These are phyloP conservation scores for Picochlorum sp. DNA, from an alignment of 139 green algal genomes.

Conservation along the genomic window DNA sequence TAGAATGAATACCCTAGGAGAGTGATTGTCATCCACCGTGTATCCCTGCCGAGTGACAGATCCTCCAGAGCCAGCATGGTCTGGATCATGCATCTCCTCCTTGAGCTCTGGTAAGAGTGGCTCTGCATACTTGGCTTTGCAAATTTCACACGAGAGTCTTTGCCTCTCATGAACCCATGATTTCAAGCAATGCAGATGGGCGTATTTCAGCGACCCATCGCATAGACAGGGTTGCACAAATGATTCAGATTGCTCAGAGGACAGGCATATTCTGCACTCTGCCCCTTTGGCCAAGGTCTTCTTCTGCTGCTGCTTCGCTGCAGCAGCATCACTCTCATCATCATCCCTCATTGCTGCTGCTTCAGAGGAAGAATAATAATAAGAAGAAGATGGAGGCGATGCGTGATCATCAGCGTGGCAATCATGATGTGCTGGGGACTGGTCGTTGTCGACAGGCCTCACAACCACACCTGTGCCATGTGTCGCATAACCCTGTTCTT, in stretches of 20 bases:
- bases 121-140: slow-evolving; percentile 5
- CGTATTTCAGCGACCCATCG: slow-evolving; percentile 6
- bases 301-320: background rate
- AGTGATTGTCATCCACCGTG: background rate
- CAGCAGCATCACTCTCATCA: background rate
- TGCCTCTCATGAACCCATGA: slow-evolving; percentile 8
- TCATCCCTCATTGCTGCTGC: too few relatives aligned
- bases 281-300: background rate
- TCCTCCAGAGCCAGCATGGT: too few relatives aligned
- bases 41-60: too few relatives aligned
- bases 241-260: background rate
- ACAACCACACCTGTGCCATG: too few relatives aligned
- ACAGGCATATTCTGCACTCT: slow-evolving; percentile 14
- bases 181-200: slow-evolving; percentile 16
- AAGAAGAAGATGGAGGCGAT: too few relatives aligned
- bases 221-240: slow-evolving; percentile 7
- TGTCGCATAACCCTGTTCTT: too few relatives aligned
- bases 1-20: background rate
- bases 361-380: too few relatives aligned
- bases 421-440: too few relatives aligned
- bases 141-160: slow-evolving; percentile 14
- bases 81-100: too few relatives aligned
- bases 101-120: slow-evolving; percentile 6
- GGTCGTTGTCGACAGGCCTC: too few relatives aligned
- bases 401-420: too few relatives aligned